Conservation (phyloP, 495 filamentous ascomycete genomes). For the Xylaria cubensis region DNA sequence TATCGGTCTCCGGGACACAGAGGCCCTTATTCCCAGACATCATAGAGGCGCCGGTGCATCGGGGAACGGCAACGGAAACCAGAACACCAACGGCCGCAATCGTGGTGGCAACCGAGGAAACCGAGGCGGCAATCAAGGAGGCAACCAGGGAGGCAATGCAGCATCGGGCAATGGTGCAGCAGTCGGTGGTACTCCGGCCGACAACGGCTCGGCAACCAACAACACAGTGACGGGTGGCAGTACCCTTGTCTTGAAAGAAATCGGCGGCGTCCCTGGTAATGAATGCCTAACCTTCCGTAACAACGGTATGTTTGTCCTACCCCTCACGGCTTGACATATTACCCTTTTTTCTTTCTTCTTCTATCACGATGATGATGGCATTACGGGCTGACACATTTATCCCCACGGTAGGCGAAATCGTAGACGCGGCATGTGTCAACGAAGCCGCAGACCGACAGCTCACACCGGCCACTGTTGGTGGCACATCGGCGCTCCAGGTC, state of each 20-base stretch:
- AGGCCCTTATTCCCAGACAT: slow-evolving; percentile 3
- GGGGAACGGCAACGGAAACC: neutral
- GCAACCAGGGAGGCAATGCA: slow-evolving; percentile 9
- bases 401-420: slow-evolving; percentile 38
- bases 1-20: slow-evolving; percentile 1
- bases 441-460: slow-evolving; percentile 42
- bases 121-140: neutral
- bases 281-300: slow-evolving; percentile 46
- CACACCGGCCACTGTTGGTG: slow-evolving; percentile 38
- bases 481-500: slow-evolving; percentile 35
- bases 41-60: slow-evolving; percentile 4
- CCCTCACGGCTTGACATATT: neutral
- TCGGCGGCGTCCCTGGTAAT: slow-evolving; percentile 42
- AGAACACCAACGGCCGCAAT: neutral
- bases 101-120: slow-evolving; percentile 13
- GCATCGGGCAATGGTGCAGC: neutral
- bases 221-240: neutral
- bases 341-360: no score
- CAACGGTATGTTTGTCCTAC: slow-evolving; percentile 30
- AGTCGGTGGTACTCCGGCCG: neutral
- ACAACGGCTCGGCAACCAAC: neutral
- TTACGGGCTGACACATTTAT: slow-evolving; percentile 7
- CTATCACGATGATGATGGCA: neutral
- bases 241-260: slow-evolving; percentile 41
- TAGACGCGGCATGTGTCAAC: slow-evolving; percentile 42